phyloP scores from a whole-genome alignment of 2,329 filamentous ascomycete species.

The Fusarium pseudocircinatum region DNA sequence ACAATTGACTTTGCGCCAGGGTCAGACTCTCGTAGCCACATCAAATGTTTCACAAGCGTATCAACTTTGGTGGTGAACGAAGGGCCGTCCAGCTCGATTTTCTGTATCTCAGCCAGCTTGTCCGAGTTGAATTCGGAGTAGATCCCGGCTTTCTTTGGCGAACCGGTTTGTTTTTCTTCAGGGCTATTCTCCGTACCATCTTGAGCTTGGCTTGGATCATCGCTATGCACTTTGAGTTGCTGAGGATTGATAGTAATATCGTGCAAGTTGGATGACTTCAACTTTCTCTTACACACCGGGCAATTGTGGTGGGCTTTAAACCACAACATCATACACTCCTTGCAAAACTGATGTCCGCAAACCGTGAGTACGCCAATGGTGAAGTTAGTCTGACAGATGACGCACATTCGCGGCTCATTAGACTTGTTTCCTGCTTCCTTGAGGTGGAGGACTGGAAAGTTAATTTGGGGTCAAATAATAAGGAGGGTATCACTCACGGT shows the following conservation, averaged over 20 bases:
- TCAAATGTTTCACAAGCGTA: slow-evolving; percentile 79
- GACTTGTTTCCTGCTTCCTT: slow-evolving; percentile 68
- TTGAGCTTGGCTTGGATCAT: slow-evolving; percentile 20
- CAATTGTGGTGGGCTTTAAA: slow-evolving; percentile 78
- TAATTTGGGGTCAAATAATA: neutral
- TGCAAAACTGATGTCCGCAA: slow-evolving; percentile 93
- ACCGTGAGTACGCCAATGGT: slow-evolving; percentile 83
- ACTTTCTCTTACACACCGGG: slow-evolving; percentile 80
- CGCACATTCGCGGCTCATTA: slow-evolving; percentile 75
- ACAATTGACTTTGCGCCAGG: slow-evolving; percentile 90
- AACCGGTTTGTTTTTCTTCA: slow-evolving; percentile 28
- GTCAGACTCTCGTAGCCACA: slow-evolving; percentile 86
- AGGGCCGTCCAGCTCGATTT: slow-evolving; percentile 75
- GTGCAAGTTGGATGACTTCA: slow-evolving; percentile 76
- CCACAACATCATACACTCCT: slow-evolving; percentile 86
- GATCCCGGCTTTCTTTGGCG: slow-evolving; percentile 61
- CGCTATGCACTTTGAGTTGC: slow-evolving; percentile 71
- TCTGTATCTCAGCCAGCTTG: slow-evolving; percentile 81
- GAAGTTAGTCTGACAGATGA: slow-evolving; percentile 85
- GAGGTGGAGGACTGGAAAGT: slow-evolving; percentile 59
- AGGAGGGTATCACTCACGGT: slow-evolving; percentile 57
- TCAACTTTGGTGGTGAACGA: slow-evolving; percentile 94
- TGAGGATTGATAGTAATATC: slow-evolving; percentile 86
- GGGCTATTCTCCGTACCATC: slow-evolving; percentile 7
- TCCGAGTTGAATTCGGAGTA: slow-evolving; percentile 80